These are phyloP conservation scores for Pleurotus eryngii DNA, from an alignment of 768 basidiomycete genomes.

Conservation along the genomic window DNA sequence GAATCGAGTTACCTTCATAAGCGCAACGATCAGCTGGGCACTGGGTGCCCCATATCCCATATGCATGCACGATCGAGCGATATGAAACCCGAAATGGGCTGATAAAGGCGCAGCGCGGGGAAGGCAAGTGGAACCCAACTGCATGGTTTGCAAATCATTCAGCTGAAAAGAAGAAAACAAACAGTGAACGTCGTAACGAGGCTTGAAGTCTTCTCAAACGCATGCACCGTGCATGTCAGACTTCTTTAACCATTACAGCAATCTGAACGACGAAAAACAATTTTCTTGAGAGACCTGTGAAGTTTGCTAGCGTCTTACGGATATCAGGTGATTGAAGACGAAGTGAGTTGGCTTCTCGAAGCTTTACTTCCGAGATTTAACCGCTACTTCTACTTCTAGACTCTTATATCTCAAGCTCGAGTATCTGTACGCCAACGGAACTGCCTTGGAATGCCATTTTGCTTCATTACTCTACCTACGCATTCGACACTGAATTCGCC, in stretches of 20 bases:
- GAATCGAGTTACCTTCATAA: no score
- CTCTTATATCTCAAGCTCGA: not conserved
- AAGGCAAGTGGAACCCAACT: conserved; percentile 7
- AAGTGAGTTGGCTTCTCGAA: not conserved
- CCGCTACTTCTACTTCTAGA: not conserved
- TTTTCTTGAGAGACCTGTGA: not conserved
- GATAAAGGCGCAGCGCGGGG: not conserved
- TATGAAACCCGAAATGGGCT: not conserved
- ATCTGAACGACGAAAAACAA: not conserved
- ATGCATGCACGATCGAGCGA: not conserved
- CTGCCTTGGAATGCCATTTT: not conserved
- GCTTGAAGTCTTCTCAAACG: not conserved
- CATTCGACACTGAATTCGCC: not conserved
- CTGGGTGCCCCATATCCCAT: not conserved
- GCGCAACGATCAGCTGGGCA: not conserved
- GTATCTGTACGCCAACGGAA: not conserved
- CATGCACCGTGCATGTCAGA: not conserved
- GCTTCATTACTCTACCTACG: not conserved
- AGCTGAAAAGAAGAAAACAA: not conserved
- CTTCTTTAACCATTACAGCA: not conserved
- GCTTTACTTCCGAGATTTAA: not conserved
- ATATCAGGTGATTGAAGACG: not conserved
- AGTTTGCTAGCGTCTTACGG: not conserved
- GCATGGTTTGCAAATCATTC: not conserved
- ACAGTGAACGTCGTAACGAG: not conserved